Percentiles rank a stretch among this genome's conserved stretches.
Conservation (phyloP, 106 monocot species). For the Phalaenopsis aphrodite region DNA sequence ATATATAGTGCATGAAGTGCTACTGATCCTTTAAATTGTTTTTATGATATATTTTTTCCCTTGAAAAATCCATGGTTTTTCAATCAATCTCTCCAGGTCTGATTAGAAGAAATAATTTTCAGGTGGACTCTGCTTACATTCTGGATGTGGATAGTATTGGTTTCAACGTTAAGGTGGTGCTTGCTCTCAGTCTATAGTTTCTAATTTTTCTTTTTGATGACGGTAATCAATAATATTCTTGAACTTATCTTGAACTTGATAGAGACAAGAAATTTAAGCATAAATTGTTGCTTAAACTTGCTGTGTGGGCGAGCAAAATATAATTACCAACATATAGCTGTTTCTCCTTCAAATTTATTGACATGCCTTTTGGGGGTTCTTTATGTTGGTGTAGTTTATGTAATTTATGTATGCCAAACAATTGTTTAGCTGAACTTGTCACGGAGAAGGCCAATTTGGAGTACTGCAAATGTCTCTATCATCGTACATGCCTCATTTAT, state of each 20-base stretch:
- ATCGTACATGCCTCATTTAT: no score
- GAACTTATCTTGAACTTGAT: background rate
- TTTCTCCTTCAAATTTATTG: background rate
- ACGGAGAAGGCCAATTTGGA: no score
- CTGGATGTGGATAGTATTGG: constrained; percentile 94
- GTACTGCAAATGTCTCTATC: no score
- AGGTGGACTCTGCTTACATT: constrained; percentile 87
- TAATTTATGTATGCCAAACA: background rate
- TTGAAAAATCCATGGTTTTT: background rate
- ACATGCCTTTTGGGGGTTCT: background rate
- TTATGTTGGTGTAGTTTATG: background rate
- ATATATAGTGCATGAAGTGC: background rate
- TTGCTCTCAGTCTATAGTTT: background rate
- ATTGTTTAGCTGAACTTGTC: no score
- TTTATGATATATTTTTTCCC: background rate
- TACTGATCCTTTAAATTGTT: background rate
- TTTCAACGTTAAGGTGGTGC: constrained; percentile 84
- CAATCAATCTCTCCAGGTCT: background rate
- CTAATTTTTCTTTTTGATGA: background rate
- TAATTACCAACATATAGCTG: background rate
- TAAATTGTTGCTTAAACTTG: background rate
- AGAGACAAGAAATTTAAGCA: background rate
- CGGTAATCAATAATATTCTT: background rate
- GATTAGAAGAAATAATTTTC: constrained; percentile 11
- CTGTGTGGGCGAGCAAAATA: background rate